These are phyloP conservation scores for Pseudognaphalium luteoalbum DNA, from an alignment of 129 eudicot genomes.

Conservation along the genomic window DNA sequence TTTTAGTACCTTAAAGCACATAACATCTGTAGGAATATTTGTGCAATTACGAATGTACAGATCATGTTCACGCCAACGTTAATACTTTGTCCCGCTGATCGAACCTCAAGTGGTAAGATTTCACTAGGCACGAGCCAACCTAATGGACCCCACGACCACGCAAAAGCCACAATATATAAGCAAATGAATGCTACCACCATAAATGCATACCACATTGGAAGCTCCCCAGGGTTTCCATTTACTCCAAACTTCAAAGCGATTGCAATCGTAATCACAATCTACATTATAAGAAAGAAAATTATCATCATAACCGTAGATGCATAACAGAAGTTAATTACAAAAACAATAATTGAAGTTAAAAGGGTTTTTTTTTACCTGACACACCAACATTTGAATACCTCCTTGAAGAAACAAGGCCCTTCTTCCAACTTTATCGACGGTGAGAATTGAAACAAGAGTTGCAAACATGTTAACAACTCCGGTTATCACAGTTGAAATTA, in stretches of 20 bases:
- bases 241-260: background rate
- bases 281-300: background rate
- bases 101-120: background rate
- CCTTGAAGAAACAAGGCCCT: background rate
- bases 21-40: background rate
- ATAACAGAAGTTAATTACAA: background rate
- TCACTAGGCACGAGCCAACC: slow-evolving; percentile 6
- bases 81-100: background rate
- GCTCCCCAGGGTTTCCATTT: background rate
- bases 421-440: background rate
- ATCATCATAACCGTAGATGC: background rate
- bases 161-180: background rate
- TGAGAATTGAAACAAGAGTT: background rate
- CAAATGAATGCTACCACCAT: background rate
- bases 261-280: background rate
- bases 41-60: background rate
- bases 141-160: background rate
- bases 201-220: background rate
- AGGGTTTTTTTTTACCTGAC: background rate
- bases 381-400: background rate
- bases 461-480: background rate
- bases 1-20: background rate
- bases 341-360: background rate
- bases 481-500: background rate
- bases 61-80: background rate